Evolutionary conservation across 2,329 filamentous ascomycete species (phyloP).

Genomic region (Beauveria sp.): DNA sequence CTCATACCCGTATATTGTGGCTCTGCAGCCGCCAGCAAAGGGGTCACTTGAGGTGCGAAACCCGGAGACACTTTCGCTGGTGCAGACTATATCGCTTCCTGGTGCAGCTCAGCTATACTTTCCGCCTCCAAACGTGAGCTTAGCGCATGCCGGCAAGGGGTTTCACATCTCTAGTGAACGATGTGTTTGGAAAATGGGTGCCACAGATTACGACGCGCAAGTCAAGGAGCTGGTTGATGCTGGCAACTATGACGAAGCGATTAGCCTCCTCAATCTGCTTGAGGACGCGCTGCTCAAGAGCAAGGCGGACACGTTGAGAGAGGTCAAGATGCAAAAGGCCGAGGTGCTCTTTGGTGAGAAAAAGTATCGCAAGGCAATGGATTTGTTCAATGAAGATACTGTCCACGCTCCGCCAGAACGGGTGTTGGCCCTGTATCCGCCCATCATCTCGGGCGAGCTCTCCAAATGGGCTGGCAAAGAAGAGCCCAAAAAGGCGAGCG

Average conservation of each 20-base stretch:
- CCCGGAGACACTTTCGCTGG: slow-evolving; percentile 78
- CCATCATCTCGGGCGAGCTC: slow-evolving; percentile 72
- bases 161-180: slow-evolving; percentile 91
- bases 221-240: slow-evolving; percentile 71
- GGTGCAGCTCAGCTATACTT: slow-evolving; percentile 83
- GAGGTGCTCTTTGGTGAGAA: slow-evolving; percentile 73
- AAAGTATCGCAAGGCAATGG: slow-evolving; percentile 78
- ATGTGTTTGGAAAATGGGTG: slow-evolving; percentile 92
- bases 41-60: slow-evolving; percentile 86
- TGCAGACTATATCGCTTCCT: slow-evolving; percentile 78
- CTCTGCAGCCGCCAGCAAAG: slow-evolving; percentile 74
- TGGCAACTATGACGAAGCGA: slow-evolving; percentile 77
- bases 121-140: slow-evolving; percentile 81
- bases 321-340: slow-evolving; percentile 88
- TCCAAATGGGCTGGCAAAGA: slow-evolving; percentile 49
- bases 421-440: slow-evolving; percentile 79
- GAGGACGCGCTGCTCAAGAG: slow-evolving; percentile 84
- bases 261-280: slow-evolving; percentile 80
- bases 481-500: slow-evolving; percentile 29
- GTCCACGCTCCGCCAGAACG: slow-evolving; percentile 84
- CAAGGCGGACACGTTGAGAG: slow-evolving; percentile 71
- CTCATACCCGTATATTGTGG: slow-evolving; percentile 91
- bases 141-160: slow-evolving; percentile 94
- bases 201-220: slow-evolving; percentile 84
- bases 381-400: slow-evolving; percentile 76